Evolutionary conservation across 1,139 yeast species (phyloP).

Genomic region (Yamadazyma triangularis): DNA sequence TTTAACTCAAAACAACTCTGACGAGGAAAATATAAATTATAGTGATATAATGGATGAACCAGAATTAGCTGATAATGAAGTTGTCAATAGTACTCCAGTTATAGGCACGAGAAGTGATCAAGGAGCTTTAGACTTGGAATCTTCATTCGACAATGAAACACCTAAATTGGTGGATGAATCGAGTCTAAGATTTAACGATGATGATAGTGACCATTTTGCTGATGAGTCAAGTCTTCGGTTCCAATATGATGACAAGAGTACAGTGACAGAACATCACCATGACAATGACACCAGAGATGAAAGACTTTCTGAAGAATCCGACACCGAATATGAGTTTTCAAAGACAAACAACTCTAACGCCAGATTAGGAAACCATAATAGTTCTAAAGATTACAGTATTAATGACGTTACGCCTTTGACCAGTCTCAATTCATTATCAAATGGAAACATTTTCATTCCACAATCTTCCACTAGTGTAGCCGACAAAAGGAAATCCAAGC

Average conservation of each 20-base stretch:
- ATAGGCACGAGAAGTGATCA: neutral
- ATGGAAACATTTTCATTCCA: conserved; percentile 8
- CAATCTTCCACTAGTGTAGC: conserved; percentile 5
- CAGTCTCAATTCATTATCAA: conserved; percentile 31
- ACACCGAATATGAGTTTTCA: conserved; percentile 5
- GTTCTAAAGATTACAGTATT: conserved; percentile 1
- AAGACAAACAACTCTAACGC: neutral
- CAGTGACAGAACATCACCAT: no score
- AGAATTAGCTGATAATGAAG: neutral
- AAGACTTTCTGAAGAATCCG: conserved; percentile 5
- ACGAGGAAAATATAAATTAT: neutral
- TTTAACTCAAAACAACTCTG: neutral
- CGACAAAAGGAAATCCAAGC: conserved; percentile 27
- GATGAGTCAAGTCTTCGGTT: neutral
- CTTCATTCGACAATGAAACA: neutral
- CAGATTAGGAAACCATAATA: neutral
- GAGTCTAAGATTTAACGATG: no score
- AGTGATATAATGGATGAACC: neutral
- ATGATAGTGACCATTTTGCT: neutral
- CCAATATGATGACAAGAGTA: neutral
- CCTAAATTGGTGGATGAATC: neutral
- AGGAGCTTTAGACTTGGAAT: neutral
- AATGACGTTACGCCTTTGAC: conserved; percentile 31
- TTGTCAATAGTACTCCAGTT: no score
- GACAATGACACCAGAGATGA: conserved; percentile 1